Percentiles rank a stretch among this genome's conserved stretches.
phyloP scores from a whole-genome alignment of 192 early-diverging fungal genomes.

The Chytriomyces hyalinus region DNA sequence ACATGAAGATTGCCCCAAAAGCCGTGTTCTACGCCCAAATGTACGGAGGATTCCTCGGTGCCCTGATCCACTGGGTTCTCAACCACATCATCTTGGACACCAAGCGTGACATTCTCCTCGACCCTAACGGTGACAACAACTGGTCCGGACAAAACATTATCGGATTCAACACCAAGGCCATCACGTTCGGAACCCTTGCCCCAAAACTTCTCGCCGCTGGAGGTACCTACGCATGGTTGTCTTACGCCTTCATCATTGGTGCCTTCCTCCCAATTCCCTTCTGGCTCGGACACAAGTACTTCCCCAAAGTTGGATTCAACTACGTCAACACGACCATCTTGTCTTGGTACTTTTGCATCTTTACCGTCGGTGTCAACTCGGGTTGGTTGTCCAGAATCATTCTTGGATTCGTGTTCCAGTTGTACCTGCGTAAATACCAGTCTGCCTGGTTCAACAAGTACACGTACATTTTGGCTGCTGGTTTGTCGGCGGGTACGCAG shows the following conservation, averaged over 20 bases:
- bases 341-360: constrained; percentile 57
- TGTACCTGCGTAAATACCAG: constrained; percentile 66
- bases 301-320: constrained; percentile 72
- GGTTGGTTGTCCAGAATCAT: constrained; percentile 39
- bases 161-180: constrained; percentile 72
- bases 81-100: constrained; percentile 5
- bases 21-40: constrained; percentile 77
- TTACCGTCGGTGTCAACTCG: constrained; percentile 37
- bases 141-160: constrained; percentile 67
- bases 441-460: constrained; percentile 68
- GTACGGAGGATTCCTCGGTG: constrained; percentile 64
- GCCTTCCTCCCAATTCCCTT: constrained; percentile 66
- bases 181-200: constrained; percentile 73
- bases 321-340: constrained; percentile 74
- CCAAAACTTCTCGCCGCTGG: constrained; percentile 69
- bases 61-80: constrained; percentile 28
- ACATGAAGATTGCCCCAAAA: constrained; percentile 63
- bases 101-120: constrained; percentile 17
- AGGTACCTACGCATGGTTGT: constrained; percentile 56
- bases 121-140: constrained; percentile 57
- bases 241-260: constrained; percentile 57
- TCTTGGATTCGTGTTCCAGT: constrained; percentile 74
- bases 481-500: constrained; percentile 53
- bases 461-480: constrained; percentile 62
- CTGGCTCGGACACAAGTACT: constrained; percentile 63